phyloP scores from a whole-genome alignment of 331 rosid species.

The Quercus lobata region DNA sequence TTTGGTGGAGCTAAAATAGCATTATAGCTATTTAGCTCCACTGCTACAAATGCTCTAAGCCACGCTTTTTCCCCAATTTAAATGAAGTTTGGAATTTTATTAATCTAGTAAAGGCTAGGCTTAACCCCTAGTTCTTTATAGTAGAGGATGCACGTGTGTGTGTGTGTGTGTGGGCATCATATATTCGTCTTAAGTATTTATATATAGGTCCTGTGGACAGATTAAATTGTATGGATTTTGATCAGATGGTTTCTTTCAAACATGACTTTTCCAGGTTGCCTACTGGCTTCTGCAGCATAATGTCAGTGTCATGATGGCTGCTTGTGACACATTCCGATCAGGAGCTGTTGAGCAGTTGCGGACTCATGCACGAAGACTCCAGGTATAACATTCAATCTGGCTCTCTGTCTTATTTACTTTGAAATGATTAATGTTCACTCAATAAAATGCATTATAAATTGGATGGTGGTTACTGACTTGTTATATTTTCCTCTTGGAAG shows the following conservation, averaged over 20 bases:
- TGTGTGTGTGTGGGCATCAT: too few species aligned
- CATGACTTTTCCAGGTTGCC: constrained; percentile 64
- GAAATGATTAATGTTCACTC: not conserved
- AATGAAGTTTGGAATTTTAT: not conserved
- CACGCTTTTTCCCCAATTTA: not conserved
- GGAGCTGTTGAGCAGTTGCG: constrained; percentile 99
- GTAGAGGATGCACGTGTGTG: constrained; percentile 2
- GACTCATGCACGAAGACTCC: constrained; percentile 97
- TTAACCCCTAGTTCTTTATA: not conserved
- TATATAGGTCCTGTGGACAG: not conserved
- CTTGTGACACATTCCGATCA: constrained; percentile 96
- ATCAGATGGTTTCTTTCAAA: constrained; percentile 13
- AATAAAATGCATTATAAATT: not conserved
- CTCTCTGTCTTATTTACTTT: constrained; percentile 1
- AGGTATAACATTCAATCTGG: constrained; percentile 43
- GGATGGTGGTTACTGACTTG: constrained; percentile 6
- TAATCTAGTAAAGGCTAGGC: not conserved
- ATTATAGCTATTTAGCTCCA: too few species aligned
- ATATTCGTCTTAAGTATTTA: not conserved
- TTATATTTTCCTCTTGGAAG: constrained; percentile 28
- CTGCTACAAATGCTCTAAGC: not conserved
- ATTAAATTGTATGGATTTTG: constrained; percentile 5
- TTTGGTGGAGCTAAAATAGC: too few species aligned
- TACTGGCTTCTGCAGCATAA: constrained; percentile 95
- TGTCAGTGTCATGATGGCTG: constrained; percentile 92